phyloP scores from a whole-genome alignment of 148 eudicot genomes.

The Chenopodium formosanum region DNA sequence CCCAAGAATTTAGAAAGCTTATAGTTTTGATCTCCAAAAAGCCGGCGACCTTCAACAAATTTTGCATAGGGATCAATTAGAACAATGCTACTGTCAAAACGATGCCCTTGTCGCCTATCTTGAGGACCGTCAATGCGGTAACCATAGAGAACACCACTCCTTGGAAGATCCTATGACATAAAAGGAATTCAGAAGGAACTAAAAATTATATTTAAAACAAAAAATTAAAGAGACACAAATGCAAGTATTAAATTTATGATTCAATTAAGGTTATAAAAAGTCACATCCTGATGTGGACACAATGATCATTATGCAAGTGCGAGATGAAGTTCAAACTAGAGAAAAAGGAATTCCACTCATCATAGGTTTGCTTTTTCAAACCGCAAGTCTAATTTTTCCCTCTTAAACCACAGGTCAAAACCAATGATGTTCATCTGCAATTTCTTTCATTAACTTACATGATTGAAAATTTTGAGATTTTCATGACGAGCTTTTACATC shows the following conservation, averaged over 20 bases:
- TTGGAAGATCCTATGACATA: slow-evolving; percentile 62
- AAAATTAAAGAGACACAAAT: neutral
- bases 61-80: slow-evolving; percentile 92
- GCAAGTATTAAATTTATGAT: neutral
- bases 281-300: neutral
- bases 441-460: neutral
- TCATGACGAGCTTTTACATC: neutral
- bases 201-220: neutral
- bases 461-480: too few relatives aligned
- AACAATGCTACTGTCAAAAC: slow-evolving; percentile 64
- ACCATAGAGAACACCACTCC: slow-evolving; percentile 71
- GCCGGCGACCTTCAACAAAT: slow-evolving; percentile 86
- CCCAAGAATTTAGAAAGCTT: slow-evolving; percentile 63
- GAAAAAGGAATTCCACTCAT: neutral
- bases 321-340: slow-evolving; percentile 13
- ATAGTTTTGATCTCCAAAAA: slow-evolving; percentile 69
- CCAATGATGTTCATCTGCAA: neutral
- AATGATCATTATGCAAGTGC: slow-evolving; percentile 1
- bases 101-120: slow-evolving; percentile 88
- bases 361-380: neutral
- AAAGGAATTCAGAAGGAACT: slow-evolving; percentile 15
- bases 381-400: neutral
- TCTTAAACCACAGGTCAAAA: neutral
- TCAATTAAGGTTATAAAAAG: neutral
- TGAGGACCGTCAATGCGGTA: slow-evolving; percentile 86